Evolutionary conservation across 129 eudicot genomes (phyloP), one percentile per base, ranked within the genome.

Genomic region (Calendula officinalis): DNA sequence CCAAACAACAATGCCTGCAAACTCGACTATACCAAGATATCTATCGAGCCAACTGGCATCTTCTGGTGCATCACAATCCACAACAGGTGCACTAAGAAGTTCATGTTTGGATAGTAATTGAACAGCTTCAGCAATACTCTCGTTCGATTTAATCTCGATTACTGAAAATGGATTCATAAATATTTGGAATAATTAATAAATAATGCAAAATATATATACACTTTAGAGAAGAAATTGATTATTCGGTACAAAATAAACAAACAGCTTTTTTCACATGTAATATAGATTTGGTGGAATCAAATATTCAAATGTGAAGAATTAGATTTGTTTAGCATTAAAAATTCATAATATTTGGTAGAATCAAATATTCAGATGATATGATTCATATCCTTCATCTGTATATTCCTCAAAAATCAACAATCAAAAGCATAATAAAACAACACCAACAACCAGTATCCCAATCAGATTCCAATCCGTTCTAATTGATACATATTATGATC

Each of bases 1-100:
- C 95, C 96, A 92, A 4, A 92, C 96, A 22, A 84, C 98, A 49
- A 92, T 92, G 65, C 98, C 98, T 8, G 96, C 96, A 75, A 92
- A 92, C 76, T 92, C 98, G 7, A 83, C 90, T 30, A 92, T 77
- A 41, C 98, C 98, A 15, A 92, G 68, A 69, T 92, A 92, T 80
- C 95, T 81, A 66, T 92, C 98, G 34, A 92, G 77, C 98, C 98
- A 92, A 71, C 86, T 81, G 4, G 98, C 88, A 62, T 92, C 98
- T 4, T 83, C 86, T 3, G 96, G 88, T 30, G 98, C 96, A 8
- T 88, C 77, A 34, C 70, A 86, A 13, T 92, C 86, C 62, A 88
- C 95, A 51, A 92, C 96, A 11, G 95, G 98, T 7, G 94, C 91
- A 68, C 98, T 88, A 4, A 92, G 86, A 46, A 92, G 37, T 67